These are phyloP conservation scores for Aspergillus japonicus DNA, from an alignment of 2,329 filamentous ascomycete genomes.

Conservation along the genomic window DNA sequence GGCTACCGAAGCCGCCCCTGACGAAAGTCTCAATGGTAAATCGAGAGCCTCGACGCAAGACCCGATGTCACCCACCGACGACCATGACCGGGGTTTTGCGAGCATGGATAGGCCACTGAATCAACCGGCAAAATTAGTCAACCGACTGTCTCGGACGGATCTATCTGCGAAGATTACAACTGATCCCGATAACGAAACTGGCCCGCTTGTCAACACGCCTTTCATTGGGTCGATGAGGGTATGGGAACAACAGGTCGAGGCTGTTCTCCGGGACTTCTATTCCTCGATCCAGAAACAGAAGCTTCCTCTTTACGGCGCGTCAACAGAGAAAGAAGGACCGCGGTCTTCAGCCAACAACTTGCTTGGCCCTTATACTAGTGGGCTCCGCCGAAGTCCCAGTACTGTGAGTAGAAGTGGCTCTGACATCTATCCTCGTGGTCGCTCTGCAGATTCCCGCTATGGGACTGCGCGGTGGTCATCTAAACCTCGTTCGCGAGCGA, in stretches of 20 bases:
- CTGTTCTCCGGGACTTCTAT: slow-evolving; percentile 90
- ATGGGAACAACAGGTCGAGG: slow-evolving; percentile 88
- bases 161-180: slow-evolving; percentile 30
- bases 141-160: slow-evolving; percentile 28
- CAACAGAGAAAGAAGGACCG: slow-evolving; percentile 44
- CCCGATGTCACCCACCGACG: slow-evolving; percentile 15
- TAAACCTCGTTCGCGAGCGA: slow-evolving; percentile 79
- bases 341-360: slow-evolving; percentile 56
- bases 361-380: slow-evolving; percentile 64
- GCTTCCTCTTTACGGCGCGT: slow-evolving; percentile 79
- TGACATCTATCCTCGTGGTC: slow-evolving; percentile 69
- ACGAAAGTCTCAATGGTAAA: slow-evolving; percentile 58
- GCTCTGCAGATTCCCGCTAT: slow-evolving; percentile 63
- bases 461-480: slow-evolving; percentile 73
- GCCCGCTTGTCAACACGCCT: slow-evolving; percentile 72
- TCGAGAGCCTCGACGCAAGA: slow-evolving; percentile 46
- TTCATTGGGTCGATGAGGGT: slow-evolving; percentile 72
- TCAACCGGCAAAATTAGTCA: slow-evolving; percentile 23
- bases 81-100: slow-evolving; percentile 18
- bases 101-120: slow-evolving; percentile 21
- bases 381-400: slow-evolving; percentile 83
- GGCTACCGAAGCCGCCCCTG: slow-evolving; percentile 68
- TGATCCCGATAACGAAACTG: slow-evolving; percentile 40
- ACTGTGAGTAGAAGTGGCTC: slow-evolving; percentile 91
- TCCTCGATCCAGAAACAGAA: slow-evolving; percentile 80